Base-by-base conservation (phyloP, 441 rosid species). In the Croton setiger region DNA sequence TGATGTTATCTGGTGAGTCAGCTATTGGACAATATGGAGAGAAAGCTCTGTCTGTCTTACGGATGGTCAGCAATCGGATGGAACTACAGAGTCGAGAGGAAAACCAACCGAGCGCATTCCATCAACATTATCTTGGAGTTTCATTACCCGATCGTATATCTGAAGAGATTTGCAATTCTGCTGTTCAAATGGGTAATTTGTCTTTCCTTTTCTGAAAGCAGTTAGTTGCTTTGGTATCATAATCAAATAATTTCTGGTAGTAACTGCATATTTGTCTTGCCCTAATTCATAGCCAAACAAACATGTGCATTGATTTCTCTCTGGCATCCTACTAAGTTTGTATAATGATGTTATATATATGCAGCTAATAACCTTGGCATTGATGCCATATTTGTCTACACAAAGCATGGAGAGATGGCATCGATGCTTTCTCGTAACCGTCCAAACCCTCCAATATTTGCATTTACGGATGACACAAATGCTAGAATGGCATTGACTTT, bases 361-460 rank as follows among this genome's bases (percentile, higher is more conserved):
- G 83, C 94, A 94, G 99, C 99, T 21, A 92, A 92, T 76, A 92
- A 86, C 73, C 86, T 95, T 31, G 95, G 81, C 58, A 92, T 88
- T 58, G 96, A 95, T 58, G 99, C 99, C 0, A 84, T 95, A 62
- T 92, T 95, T 76, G 99, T 92, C 37, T 92, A 87, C 83, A 92
- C 99, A n/a, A 90, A 76, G 71, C 82, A 79, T 4, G 97, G 98
- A 63, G 93, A 89, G 83, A 95, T 92, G 97, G 98, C 99, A 7
- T 85, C 95, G 23, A 86, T 90, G 31, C 80, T 95, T 52, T 92
- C 98, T 10, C 85, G 98, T 8, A 90, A 93, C 75, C 91, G 95
- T 55, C 99, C 99, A 7, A 92, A 92, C 77, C 89, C 97, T 63
- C 98, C 98, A 2, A 85, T 95, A 75, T 90, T 95, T 72, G 98